phyloP scores from a whole-genome alignment of 2,329 filamentous ascomycete species.

The Aaosphaeria pasadenensis region DNA sequence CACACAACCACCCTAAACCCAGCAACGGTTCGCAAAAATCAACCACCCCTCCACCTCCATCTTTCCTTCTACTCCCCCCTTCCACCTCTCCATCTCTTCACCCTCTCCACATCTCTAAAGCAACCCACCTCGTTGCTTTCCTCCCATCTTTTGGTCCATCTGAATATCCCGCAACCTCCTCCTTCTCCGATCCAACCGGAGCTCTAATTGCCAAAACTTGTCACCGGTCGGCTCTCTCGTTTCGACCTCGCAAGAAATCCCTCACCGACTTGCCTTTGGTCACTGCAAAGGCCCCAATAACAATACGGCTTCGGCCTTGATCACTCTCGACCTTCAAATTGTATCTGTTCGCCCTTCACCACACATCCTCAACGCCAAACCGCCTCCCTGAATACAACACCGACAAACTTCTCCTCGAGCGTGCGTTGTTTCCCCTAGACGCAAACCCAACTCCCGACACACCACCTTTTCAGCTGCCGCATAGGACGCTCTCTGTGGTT shows the following conservation, averaged over 20 bases:
- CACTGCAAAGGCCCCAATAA: slow-evolving; percentile 40
- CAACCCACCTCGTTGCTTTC: slow-evolving; percentile 7
- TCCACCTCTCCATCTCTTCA: slow-evolving; percentile 5
- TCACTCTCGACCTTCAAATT: slow-evolving; percentile 46
- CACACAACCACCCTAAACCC: too few species aligned
- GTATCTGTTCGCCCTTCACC: slow-evolving; percentile 43
- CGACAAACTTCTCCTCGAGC: slow-evolving; percentile 36
- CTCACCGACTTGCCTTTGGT: slow-evolving; percentile 31
- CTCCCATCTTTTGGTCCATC: neutral
- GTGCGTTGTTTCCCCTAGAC: slow-evolving; percentile 43
- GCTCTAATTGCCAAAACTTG: slow-evolving; percentile 11
- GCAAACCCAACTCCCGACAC: slow-evolving; percentile 52
- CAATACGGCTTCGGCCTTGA: slow-evolving; percentile 45
- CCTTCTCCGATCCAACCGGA: neutral
- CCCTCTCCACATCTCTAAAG: slow-evolving; percentile 3
- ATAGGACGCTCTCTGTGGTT: slow-evolving; percentile 97
- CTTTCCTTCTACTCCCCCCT: slow-evolving; percentile 6
- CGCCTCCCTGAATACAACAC: slow-evolving; percentile 36
- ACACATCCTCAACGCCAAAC: slow-evolving; percentile 51
- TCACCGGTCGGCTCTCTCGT: too few species aligned
- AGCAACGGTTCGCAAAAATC: neutral
- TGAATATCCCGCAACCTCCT: neutral
- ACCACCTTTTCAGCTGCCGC: slow-evolving; percentile 87
- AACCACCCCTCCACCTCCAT: slow-evolving; percentile 13
- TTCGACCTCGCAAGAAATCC: too few species aligned